Base-by-base conservation (phyloP, 192 early-diverging fungal species). In the Coemansia sp. region DNA sequence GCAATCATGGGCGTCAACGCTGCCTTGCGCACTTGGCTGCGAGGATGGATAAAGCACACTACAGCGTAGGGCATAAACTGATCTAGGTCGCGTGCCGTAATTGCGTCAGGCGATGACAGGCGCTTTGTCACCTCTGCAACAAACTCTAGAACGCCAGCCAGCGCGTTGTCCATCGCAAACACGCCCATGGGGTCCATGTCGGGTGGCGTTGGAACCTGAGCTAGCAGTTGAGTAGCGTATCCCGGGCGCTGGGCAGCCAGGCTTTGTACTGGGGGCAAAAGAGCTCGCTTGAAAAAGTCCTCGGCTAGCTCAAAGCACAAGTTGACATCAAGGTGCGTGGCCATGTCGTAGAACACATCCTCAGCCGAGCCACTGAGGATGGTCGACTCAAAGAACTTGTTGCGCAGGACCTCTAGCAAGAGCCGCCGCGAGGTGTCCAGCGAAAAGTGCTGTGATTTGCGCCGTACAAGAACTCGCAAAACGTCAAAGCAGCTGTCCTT, bases 401-500 rank as follows among this genome's bases (percentile, higher is more conserved):
- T 78, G 64, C 82, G 76, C 40, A 84, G 64, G 11, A 79, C 70
- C 60, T 84, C 82, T 13, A 78, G 77, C 11, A 78, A 64, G 40
- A 84, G 77, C 23, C 62, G 38, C 17, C 82, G 73, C 28, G 82
- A 67, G 8, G 68, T 50, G 21, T 69, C 64, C 46, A 84, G 50
- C 21, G 73, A 53, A 70, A 84, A 79, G 65, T 76, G 59, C 57
- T 79, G 82, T 38, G 74, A 84, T 62, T 78, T 73, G 50, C 77
- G 67, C 17, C 77, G 77, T 9, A 84, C 77, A 33, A 84, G 70
- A 17, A 84, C 77, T 11, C 82, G 82, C 68, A 84, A 55, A 23
- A 84, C 82, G 38, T 84, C 82, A 55, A 84, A 74, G 69, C 82
- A 84, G 68, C 77, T 84, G 69, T 84, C 82, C 50, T 79, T 78